A percentile compares a stretch with the other conserved stretches of the same genome.
Conservation (phyloP, 1,284 basidiomycete species). For the Calocybe gambosa region DNA sequence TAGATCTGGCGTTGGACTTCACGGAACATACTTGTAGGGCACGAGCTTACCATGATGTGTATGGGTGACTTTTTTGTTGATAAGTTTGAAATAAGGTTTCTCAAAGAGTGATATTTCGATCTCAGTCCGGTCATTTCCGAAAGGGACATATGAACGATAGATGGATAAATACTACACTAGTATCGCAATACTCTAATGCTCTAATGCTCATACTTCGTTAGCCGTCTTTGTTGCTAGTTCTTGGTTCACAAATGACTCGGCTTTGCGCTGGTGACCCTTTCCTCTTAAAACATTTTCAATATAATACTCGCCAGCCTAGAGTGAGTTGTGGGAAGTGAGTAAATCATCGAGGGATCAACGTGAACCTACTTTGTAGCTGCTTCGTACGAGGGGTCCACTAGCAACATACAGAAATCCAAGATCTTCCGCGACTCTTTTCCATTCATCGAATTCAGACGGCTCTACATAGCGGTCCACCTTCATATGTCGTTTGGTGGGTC, state of each 20-base stretch:
- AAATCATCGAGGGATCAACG: neutral
- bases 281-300: constrained; percentile 83
- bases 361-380: constrained; percentile 85
- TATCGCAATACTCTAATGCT: neutral
- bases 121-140: constrained; percentile 12
- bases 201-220: neutral
- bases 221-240: neutral
- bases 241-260: constrained; percentile 18
- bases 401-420: constrained; percentile 98
- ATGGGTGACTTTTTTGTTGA: constrained; percentile 17
- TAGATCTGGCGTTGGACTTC: neutral
- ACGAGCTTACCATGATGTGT: constrained; percentile 11
- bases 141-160: no score
- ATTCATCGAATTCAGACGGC: constrained; percentile 88
- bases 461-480: constrained; percentile 96
- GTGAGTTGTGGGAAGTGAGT: constrained; percentile 6
- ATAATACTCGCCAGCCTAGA: constrained; percentile 85
- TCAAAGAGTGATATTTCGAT: constrained; percentile 1
- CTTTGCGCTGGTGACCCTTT: constrained; percentile 42
- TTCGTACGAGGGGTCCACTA: constrained; percentile 92
- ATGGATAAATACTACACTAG: no score
- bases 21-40: neutral
- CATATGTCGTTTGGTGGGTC: constrained; percentile 98
- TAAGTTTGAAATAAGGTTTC: constrained; percentile 18
- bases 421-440: constrained; percentile 86